Evolutionary conservation across 2,329 filamentous ascomycete species (phyloP).

Genomic region (Claviceps spartinae): DNA sequence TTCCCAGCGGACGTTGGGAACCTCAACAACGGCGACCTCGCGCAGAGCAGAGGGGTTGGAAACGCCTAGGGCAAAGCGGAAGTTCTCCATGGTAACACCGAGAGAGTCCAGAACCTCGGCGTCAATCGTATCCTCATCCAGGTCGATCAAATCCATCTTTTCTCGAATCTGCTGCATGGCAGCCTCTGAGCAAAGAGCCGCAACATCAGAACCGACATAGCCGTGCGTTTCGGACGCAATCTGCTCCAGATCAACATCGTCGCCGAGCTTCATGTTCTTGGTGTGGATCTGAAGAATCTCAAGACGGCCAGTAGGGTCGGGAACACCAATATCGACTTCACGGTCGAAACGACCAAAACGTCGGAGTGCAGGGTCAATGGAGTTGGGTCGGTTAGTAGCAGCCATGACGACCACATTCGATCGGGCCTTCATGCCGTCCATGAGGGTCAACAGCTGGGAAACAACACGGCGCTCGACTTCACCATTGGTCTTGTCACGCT

Average conservation of each 20-base stretch:
- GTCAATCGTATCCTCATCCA: conserved; percentile 98
- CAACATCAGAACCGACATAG: conserved; percentile 97
- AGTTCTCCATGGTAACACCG: conserved; percentile 99
- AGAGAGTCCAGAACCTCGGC: conserved; percentile 96
- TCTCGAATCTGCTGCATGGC: conserved; percentile 99
- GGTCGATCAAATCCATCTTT: conserved; percentile 99
- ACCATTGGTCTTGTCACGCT: conserved; percentile 99
- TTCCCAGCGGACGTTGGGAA: conserved; percentile 98
- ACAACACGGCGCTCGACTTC: conserved; percentile 98
- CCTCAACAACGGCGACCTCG: conserved; percentile 97
- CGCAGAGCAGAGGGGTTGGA: conserved; percentile 97
- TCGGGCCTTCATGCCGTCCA: conserved; percentile 99
- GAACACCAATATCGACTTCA: conserved; percentile 96
- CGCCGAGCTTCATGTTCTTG: conserved; percentile 99
- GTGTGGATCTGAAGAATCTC: conserved; percentile 99
- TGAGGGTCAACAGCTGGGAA: conserved; percentile 90
- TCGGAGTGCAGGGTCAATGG: conserved; percentile 91
- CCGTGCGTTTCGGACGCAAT: conserved; percentile 97
- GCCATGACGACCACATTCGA: conserved; percentile 99
- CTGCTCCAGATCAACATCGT: conserved; percentile 92
- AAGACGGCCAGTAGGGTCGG: conserved; percentile 92
- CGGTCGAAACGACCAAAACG: conserved; percentile 98
- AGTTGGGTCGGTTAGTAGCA: conserved; percentile 96
- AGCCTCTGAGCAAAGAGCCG: conserved; percentile 94
- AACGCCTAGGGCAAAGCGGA: conserved; percentile 94